Base-by-base conservation (phyloP, 129 eudicot species). In the Flaveria brownii region DNA sequence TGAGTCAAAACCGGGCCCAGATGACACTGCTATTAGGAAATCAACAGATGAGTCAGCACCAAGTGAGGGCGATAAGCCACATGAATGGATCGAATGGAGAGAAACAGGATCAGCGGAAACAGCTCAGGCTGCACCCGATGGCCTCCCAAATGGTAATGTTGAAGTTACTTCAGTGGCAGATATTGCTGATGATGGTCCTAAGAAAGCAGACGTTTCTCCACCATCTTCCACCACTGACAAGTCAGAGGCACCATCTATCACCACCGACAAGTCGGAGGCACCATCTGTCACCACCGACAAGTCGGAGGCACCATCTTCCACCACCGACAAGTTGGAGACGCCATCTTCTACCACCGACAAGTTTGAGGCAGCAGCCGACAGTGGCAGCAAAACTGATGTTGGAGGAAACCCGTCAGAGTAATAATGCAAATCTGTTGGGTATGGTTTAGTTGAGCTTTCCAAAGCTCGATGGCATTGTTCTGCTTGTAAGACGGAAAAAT, bases 51-150 rank as follows among this genome's bases (percentile, higher is more conserved):
- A 55, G 54, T 64, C 52, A 33, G 72, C 60, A 73, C 65, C 78
- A 49, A 62, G 56, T 30, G 96, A 84, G 76, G 47, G 71, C 57
- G 87, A 82, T 57, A 87, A 87, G 78, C 86, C 88, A 39, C 64
- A 92, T 33, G 90, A 88, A 63, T 90, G 86, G 91, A 92, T 90
- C 41, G 86, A 90, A 77, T 88, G 96, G 92, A 83, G 94, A 20
- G 96, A 87, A 63, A 80, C 86, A 2, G 80, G 26, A 42, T 45
- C 73, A 9, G 81, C 85, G 68, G 78, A 74, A 41, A 46, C 84
- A 39, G 71, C 91, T 62, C 78, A 65, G 83, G 71, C 69, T 72
- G 80, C 84, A 72, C 70, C 74, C 12, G 77, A 36, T 52, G 20
- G 74, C 41, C 79, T 84, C 71, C 76, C 83, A 33, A 82, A 88